Evolutionary conservation across 306 rosid species (phyloP), one percentile per base, ranked within the genome.

Genomic region (Luffa acutangula): DNA sequence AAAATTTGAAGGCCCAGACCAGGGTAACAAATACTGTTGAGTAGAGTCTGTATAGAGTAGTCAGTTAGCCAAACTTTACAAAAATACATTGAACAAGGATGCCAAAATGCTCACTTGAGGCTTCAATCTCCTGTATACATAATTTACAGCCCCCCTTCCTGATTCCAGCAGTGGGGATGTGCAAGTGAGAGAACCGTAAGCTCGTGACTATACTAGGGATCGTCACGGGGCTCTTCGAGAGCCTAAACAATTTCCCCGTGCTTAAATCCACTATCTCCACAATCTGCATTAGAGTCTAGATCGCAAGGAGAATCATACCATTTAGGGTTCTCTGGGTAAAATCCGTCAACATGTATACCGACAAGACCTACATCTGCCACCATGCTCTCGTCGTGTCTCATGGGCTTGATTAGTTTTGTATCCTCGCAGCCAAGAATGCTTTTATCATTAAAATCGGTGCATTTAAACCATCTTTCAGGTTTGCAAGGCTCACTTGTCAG

Each of bases 301-400:
- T 90, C 94, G 86, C 99, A 96, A 76, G 99, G 98, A 86, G 98
- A 93, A 88, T 96, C 99, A 65, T 89, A 96, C 99, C 99, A 96
- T 85, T 96, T 96, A 75, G 93, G 75, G 84, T 86, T 93, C 83
- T 91, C 99, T 60, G 86, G 98, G 83, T 93, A 96, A 89, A 96
- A 93, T 81, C 96, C 93, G 84, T 96, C 99, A 63, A 93, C 97
- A 83, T 96, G 99, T 76, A 96, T 88, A 79, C 97, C 94, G 73
- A 90, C 96, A 78, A 96, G 98, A 80, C 99, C 94, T 74, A 91
- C 97, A 85, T 93, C 98, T 18, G 93, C 81, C 53, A 87, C 97
- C 76, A 95, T 89, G 80, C 87, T 81, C 65, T 93, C 98, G 51
- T 96, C 98, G 9, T 91, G 91, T 83, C 94, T 88, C 82, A 87